Evolutionary conservation across 2,329 filamentous ascomycete species (phyloP).

Genomic region (Polychaeton citri): DNA sequence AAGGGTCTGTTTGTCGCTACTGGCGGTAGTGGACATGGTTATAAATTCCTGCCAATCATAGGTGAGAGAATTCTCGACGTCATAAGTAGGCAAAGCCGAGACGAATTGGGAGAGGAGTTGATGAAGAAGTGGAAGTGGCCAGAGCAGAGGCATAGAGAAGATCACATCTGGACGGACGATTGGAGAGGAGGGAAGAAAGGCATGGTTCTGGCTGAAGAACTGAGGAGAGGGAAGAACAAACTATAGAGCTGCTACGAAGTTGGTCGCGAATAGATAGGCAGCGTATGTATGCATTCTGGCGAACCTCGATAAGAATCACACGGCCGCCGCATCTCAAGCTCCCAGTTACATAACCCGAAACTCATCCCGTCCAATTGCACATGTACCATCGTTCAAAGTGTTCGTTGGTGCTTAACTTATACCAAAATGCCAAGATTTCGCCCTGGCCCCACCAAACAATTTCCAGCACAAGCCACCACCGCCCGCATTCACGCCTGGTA

Average conservation of each 20-base stretch:
- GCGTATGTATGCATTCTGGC: no score
- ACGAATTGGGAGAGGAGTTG: conserved; percentile 34
- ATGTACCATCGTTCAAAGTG: no score
- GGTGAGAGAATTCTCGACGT: conserved; percentile 41
- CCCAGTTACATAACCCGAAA: no score
- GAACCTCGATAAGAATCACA: no score
- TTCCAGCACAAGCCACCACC: neutral
- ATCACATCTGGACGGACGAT: conserved; percentile 25
- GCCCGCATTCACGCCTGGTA: no score
- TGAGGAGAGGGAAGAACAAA: conserved; percentile 10
- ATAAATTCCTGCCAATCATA: conserved; percentile 48
- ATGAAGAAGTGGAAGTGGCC: conserved; percentile 49
- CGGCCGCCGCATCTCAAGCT: no score
- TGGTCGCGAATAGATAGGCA: no score
- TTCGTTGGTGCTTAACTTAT: no score
- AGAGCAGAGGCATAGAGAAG: conserved; percentile 20
- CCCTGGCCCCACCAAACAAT: neutral
- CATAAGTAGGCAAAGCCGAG: conserved; percentile 28
- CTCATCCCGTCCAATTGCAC: no score
- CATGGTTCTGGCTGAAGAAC: conserved; percentile 23
- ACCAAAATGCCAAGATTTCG: conserved; percentile 1
- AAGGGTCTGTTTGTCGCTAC: conserved; percentile 45
- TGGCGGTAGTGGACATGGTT: conserved; percentile 48
- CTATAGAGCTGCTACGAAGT: no score
- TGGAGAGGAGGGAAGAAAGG: conserved; percentile 24